phyloP scores from a whole-genome alignment of 2,329 filamentous ascomycete species.

The Ophiostoma piceae region DNA sequence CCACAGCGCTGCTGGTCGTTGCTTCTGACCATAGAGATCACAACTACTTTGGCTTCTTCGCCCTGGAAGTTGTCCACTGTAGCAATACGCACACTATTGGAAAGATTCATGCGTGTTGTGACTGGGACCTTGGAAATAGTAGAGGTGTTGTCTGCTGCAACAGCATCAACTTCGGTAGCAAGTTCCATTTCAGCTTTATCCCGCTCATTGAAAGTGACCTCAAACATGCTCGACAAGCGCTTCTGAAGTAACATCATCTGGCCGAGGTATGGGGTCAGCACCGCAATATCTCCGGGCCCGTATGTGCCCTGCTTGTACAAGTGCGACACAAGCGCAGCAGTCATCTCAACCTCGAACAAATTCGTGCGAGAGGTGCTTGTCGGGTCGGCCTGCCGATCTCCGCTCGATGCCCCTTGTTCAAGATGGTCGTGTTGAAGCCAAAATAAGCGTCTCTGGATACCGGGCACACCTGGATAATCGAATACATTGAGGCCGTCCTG shows the following conservation, averaged over 20 bases:
- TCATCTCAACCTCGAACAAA: conserved; percentile 59
- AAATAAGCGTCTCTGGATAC: conserved; percentile 50
- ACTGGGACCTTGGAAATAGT: not conserved
- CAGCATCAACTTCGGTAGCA: conserved; percentile 35
- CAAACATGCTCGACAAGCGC: conserved; percentile 40
- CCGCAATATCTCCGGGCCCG: conserved; percentile 56
- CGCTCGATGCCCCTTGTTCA: conserved; percentile 39
- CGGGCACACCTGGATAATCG: conserved; percentile 45
- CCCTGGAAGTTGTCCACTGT: conserved; percentile 75
- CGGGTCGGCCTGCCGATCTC: conserved; percentile 26
- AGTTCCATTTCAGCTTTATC: conserved; percentile 50
- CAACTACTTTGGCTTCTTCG: conserved; percentile 66
- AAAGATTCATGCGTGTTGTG: conserved; percentile 37
- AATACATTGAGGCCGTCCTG: conserved; percentile 43
- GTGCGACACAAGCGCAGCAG: conserved; percentile 56
- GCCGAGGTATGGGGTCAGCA: conserved; percentile 62
- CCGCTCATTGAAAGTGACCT: conserved; percentile 59
- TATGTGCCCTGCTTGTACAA: conserved; percentile 62
- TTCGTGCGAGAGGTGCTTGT: conserved; percentile 48
- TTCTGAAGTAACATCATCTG: conserved; percentile 50
- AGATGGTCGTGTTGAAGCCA: conserved; percentile 56
- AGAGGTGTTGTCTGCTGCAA: conserved; percentile 31
- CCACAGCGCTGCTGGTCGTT: conserved; percentile 55
- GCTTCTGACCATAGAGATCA: conserved; percentile 66
- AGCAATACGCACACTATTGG: conserved; percentile 50